A percentile compares a stretch with the other conserved stretches of the same genome.
phyloP scores from a whole-genome alignment of 2,329 filamentous ascomycete species.

The Nemania bipapillata region DNA sequence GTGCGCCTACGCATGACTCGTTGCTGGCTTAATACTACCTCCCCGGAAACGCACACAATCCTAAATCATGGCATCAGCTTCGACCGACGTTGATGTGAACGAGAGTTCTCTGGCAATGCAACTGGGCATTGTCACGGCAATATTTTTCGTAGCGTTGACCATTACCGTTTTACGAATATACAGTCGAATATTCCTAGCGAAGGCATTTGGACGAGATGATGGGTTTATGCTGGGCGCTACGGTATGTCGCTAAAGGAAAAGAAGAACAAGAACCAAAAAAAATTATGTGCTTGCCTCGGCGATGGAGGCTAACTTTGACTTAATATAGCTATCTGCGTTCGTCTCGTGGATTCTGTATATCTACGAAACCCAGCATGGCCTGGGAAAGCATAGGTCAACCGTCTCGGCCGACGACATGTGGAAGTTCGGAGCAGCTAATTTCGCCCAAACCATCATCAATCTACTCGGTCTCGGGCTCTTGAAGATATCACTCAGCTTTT shows the following conservation, averaged over 20 bases:
- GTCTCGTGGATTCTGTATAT: constrained; percentile 54
- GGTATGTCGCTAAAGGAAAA: too few species aligned
- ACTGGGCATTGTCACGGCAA: constrained; percentile 16
- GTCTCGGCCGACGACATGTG: constrained; percentile 51
- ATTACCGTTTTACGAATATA: constrained; percentile 29
- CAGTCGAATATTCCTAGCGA: constrained; percentile 27
- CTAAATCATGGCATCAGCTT: constrained; percentile 17
- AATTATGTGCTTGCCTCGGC: too few species aligned
- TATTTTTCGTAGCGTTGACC: constrained; percentile 23
- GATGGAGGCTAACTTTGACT: constrained; percentile 1
- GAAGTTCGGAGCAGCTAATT: constrained; percentile 56
- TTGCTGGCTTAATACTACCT: not conserved
- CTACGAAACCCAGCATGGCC: constrained; percentile 57
- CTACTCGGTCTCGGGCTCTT: constrained; percentile 56
- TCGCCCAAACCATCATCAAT: constrained; percentile 59
- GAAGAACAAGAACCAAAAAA: too few species aligned
- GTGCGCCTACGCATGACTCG: constrained; percentile 2
- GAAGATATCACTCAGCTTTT: constrained; percentile 60
- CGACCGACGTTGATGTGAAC: not conserved
- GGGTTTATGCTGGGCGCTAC: constrained; percentile 46
- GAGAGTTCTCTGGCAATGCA: constrained; percentile 30
- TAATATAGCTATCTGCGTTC: constrained; percentile 45
- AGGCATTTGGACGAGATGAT: constrained; percentile 47
- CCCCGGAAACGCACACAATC: not conserved
- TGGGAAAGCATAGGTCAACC: constrained; percentile 59